Conservation (phyloP, 2,329 filamentous ascomycete species). For the Xylariaceae sp. region DNA sequence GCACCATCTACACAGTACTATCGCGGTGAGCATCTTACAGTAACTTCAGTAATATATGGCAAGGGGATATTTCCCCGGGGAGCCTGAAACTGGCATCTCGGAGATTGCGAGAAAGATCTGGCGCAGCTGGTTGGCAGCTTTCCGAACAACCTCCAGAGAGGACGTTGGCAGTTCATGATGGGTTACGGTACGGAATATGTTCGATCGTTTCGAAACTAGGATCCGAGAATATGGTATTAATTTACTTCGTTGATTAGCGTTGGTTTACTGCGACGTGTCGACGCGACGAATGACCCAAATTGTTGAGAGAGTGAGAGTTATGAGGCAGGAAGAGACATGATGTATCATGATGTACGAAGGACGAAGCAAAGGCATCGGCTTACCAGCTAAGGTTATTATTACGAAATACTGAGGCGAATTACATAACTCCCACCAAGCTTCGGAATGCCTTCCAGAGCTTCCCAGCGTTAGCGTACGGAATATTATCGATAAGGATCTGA, state of each 20-base stretch:
- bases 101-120: conserved; percentile 42
- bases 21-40: conserved; percentile 33
- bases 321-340: not conserved
- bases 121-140: conserved; percentile 33
- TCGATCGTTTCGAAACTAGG: not conserved
- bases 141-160: conserved; percentile 34
- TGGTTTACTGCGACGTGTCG: not conserved
- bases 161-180: conserved; percentile 36
- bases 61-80: conserved; percentile 43
- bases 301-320: not conserved
- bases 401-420: not conserved
- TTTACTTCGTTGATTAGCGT: not conserved
- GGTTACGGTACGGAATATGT: not conserved
- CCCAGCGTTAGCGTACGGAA: too few species aligned
- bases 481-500: not conserved
- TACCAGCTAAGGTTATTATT: not conserved
- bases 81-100: conserved; percentile 32
- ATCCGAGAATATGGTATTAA: not conserved
- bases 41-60: conserved; percentile 55
- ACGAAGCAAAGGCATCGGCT: not conserved
- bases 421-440: not conserved
- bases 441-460: too few species aligned
- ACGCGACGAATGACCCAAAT: not conserved
- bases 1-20: not conserved
- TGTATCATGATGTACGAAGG: not conserved